Percentiles rank a stretch among this genome's conserved stretches.
Conservation (phyloP, 805 yeast genomes). For the Pichia paraexigua region DNA sequence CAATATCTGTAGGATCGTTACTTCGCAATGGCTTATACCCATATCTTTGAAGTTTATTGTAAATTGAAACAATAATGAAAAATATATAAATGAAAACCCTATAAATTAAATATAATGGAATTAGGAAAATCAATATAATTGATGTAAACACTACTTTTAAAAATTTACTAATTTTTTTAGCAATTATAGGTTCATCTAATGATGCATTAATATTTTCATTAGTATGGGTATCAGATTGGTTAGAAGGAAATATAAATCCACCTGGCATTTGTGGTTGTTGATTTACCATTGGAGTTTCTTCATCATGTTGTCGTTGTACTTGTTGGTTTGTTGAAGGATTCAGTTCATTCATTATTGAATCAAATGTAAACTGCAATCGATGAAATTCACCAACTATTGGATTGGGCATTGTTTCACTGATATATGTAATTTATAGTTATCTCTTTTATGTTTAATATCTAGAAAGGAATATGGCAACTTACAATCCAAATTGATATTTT, state of each 20-base stretch:
- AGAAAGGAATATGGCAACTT: neutral
- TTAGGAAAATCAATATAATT: slow-evolving; percentile 11
- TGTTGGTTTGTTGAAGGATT: neutral
- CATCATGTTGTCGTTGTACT: neutral
- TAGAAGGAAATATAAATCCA: neutral
- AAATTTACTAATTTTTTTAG: neutral
- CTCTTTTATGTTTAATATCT: neutral
- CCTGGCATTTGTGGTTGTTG: slow-evolving; percentile 9
- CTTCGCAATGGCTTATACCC: slow-evolving; percentile 16
- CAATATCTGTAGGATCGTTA: slow-evolving; percentile 27
- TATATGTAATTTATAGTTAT: neutral
- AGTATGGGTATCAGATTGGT: neutral
- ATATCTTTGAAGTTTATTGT: slow-evolving; percentile 16
- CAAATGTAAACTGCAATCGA: neutral
- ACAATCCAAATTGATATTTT: neutral
- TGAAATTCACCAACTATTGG: neutral
- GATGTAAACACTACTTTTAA: neutral
- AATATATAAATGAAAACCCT: slow-evolving; percentile 15
- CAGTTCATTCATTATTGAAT: neutral
- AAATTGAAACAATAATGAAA: slow-evolving; percentile 18
- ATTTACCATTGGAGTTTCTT: slow-evolving; percentile 2
- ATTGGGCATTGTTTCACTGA: neutral
- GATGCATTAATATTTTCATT: neutral
- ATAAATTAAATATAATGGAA: slow-evolving; percentile 22
- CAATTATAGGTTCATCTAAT: neutral